These are phyloP conservation scores for Cenchrus purpureus DNA, from an alignment of 176 grass and related monocot genomes.

Conservation along the genomic window DNA sequence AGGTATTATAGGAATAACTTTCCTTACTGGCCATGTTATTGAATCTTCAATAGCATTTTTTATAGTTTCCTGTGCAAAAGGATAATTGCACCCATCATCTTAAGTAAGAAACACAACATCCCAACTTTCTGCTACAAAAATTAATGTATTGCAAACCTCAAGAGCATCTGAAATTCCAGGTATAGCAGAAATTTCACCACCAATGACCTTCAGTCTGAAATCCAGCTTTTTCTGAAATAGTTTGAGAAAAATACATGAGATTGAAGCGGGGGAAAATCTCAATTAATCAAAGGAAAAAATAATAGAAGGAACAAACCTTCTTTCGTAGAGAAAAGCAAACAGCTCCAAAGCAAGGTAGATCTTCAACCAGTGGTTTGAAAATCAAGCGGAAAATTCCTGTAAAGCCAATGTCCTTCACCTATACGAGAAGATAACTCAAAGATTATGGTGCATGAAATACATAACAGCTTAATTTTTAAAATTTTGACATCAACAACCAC, in stretches of 20 bases:
- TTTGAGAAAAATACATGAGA: slow-evolving; percentile 23
- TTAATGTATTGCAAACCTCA: slow-evolving; percentile 59
- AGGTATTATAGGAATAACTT: slow-evolving; percentile 94
- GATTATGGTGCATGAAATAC: slow-evolving; percentile 29
- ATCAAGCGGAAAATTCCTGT: slow-evolving; percentile 92
- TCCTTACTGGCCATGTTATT: slow-evolving; percentile 94
- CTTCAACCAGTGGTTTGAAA: slow-evolving; percentile 80
- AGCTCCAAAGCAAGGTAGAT: slow-evolving; percentile 93
- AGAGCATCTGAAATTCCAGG: slow-evolving; percentile 96
- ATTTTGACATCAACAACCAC: background rate
- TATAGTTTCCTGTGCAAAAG: slow-evolving; percentile 73
- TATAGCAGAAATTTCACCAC: slow-evolving; percentile 85
- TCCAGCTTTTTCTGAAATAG: slow-evolving; percentile 91
- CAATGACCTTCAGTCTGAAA: slow-evolving; percentile 90
- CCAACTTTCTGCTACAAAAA: slow-evolving; percentile 24
- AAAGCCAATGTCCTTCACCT: slow-evolving; percentile 92
- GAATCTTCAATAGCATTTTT: slow-evolving; percentile 96
- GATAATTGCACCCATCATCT: slow-evolving; percentile 26
- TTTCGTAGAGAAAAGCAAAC: slow-evolving; percentile 94
- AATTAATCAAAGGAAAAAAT: background rate
- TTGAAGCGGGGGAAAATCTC: background rate
- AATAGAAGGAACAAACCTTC: slow-evolving; percentile 61
- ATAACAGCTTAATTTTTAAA: background rate
- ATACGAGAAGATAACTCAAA: slow-evolving; percentile 34
- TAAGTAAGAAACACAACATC: slow-evolving; percentile 23